Conservation (phyloP, 2,329 filamentous ascomycete species). For the Falciphora oryzae region DNA sequence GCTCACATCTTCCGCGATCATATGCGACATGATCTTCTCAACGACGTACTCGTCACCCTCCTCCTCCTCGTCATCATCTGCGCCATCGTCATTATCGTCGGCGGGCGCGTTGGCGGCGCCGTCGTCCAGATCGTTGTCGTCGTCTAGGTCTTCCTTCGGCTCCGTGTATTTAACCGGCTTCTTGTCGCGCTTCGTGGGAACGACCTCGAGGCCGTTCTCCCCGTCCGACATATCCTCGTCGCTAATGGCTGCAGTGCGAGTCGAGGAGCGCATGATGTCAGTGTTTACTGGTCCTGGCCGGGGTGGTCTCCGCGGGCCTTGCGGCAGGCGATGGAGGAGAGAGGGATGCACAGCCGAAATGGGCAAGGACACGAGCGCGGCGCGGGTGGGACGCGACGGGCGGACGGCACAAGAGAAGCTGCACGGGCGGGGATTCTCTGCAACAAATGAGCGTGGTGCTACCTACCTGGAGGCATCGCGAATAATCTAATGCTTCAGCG, state of each 20-base stretch:
- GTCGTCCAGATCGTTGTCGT: slow-evolving; percentile 18
- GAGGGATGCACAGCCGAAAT: not conserved
- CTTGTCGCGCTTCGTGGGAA: slow-evolving; percentile 15
- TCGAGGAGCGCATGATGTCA: not conserved
- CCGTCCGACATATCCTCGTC: slow-evolving; percentile 35
- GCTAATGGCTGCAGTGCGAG: slow-evolving; percentile 30
- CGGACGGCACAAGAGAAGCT: not conserved
- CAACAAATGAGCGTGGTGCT: not conserved
- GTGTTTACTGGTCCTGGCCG: not conserved
- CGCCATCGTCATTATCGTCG: slow-evolving; percentile 27
- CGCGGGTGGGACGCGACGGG: not conserved
- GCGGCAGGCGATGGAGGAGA: no score
- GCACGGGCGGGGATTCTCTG: not conserved
- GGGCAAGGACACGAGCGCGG: not conserved
- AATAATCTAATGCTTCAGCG: not conserved
- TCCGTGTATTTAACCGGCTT: slow-evolving; percentile 30
- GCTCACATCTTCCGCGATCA: slow-evolving; percentile 47
- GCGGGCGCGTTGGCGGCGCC: slow-evolving; percentile 16
- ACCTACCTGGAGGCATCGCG: not conserved
- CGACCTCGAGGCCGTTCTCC: slow-evolving; percentile 19
- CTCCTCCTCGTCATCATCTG: slow-evolving; percentile 29
- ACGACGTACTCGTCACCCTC: slow-evolving; percentile 55
- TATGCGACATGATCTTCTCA: slow-evolving; percentile 65
- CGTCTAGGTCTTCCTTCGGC: slow-evolving; percentile 18
- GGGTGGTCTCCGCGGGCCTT: not conserved